phyloP scores from a whole-genome alignment of 1,139 yeast species.

The Protomyces macrosporus region DNA sequence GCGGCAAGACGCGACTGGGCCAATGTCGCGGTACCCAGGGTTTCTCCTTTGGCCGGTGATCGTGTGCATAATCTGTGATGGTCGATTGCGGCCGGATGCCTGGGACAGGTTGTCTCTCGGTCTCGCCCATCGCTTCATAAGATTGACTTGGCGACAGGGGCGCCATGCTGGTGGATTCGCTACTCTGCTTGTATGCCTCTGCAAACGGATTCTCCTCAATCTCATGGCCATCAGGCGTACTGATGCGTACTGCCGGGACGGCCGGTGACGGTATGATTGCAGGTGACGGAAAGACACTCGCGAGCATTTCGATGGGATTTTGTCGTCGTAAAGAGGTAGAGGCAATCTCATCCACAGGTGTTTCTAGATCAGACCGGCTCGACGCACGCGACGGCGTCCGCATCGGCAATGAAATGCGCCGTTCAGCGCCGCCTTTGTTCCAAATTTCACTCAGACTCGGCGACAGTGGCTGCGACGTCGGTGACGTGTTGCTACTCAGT shows the following conservation, averaged over 20 bases:
- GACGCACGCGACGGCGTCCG: neutral
- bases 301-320: constrained; percentile 11
- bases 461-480: neutral
- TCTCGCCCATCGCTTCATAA: constrained; percentile 8
- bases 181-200: neutral
- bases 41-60: neutral
- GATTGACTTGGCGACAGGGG: constrained; percentile 1
- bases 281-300: neutral
- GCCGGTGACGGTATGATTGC: neutral
- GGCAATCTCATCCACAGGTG: constrained; percentile 11
- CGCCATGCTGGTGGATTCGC: neutral
- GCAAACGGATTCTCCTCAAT: constrained; percentile 11
- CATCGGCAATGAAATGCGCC: neutral
- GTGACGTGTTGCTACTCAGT: neutral
- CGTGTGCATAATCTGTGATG: neutral
- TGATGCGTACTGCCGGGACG: constrained; percentile 1
- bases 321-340: constrained; percentile 13
- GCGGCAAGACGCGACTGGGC: constrained; percentile 14
- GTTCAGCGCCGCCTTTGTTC: neutral
- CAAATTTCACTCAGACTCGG: neutral
- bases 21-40: constrained; percentile 13
- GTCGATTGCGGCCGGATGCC: neutral
- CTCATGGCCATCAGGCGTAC: neutral
- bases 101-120: neutral
- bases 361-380: constrained; percentile 1